Evolutionary conservation across 139 green algal species (phyloP).

Genomic region (Volvox africanus): DNA sequence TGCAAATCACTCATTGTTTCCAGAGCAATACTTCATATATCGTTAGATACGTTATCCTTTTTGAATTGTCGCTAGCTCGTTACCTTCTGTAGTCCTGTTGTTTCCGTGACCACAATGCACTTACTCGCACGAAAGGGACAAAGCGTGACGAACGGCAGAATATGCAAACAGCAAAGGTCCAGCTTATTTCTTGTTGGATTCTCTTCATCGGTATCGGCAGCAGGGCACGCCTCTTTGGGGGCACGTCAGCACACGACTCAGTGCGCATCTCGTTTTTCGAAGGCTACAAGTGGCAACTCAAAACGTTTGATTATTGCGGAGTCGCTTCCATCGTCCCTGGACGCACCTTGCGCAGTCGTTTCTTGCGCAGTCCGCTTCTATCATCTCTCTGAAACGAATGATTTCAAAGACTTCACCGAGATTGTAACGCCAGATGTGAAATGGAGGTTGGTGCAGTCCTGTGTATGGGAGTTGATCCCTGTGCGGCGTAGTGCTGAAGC

Average conservation of each 20-base stretch:
- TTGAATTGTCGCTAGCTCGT: too few species aligned
- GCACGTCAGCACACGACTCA: neutral
- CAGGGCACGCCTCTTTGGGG: neutral
- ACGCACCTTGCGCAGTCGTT: conserved; percentile 12
- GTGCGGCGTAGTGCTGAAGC: too few species aligned
- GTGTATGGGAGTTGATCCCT: too few species aligned
- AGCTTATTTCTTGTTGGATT: neutral
- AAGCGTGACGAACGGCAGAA: neutral
- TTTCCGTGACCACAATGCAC: conserved; percentile 26
- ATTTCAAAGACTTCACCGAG: conserved; percentile 3
- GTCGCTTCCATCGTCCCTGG: neutral
- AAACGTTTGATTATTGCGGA: neutral
- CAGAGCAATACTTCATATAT: too few species aligned
- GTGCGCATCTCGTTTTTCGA: neutral
- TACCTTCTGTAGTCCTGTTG: neutral
- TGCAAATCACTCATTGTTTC: too few species aligned
- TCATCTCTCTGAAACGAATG: conserved; percentile 36
- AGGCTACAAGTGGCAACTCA: neutral
- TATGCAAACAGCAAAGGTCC: neutral
- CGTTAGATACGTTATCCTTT: too few species aligned
- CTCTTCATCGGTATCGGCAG: neutral
- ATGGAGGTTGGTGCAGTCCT: conserved; percentile 15
- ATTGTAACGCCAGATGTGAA: conserved; percentile 34
- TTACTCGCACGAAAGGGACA: neutral
- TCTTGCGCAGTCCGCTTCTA: conserved; percentile 12